Conservation (phyloP, 164 flowering plant species). For the Vitis riparia region DNA sequence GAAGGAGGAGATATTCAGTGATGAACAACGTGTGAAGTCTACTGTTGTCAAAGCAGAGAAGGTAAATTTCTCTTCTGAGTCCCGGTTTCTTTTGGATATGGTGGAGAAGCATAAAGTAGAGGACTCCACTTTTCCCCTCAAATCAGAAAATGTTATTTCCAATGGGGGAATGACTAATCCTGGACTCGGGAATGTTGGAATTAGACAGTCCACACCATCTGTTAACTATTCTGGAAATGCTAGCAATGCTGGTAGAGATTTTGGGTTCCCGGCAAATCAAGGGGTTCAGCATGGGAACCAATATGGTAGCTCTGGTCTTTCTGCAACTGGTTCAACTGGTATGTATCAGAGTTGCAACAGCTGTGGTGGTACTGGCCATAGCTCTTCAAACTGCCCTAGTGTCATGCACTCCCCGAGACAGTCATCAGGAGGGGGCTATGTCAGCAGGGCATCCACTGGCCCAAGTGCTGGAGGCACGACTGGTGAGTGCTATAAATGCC, state of each 20-base stretch:
- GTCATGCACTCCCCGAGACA: slow-evolving; percentile 43
- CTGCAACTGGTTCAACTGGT: slow-evolving; percentile 26
- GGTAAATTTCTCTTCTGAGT: slow-evolving; percentile 54
- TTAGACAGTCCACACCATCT: slow-evolving; percentile 26
- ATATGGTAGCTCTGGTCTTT: slow-evolving; percentile 33
- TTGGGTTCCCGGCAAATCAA: slow-evolving; percentile 37
- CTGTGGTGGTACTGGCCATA: slow-evolving; percentile 73
- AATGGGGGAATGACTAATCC: slow-evolving; percentile 25
- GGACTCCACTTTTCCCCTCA: slow-evolving; percentile 23
- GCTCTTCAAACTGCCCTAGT: slow-evolving; percentile 66
- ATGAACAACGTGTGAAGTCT: slow-evolving; percentile 88
- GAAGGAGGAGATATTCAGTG: slow-evolving; percentile 84
- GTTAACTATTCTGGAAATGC: slow-evolving; percentile 24
- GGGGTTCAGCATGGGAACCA: slow-evolving; percentile 53
- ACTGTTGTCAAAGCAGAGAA: slow-evolving; percentile 81
- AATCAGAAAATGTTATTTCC: slow-evolving; percentile 18
- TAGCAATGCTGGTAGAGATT: slow-evolving; percentile 26
- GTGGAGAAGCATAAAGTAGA: slow-evolving; percentile 50
- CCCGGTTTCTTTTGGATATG: slow-evolving; percentile 56
- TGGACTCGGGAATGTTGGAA: slow-evolving; percentile 31
- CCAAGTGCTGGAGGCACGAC: slow-evolving; percentile 28
- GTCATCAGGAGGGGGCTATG: slow-evolving; percentile 39
- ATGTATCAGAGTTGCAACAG: slow-evolving; percentile 39
- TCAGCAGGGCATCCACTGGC: slow-evolving; percentile 22
- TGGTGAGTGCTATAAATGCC: slow-evolving; percentile 72